Conservation (phyloP, 1,139 yeast genomes). For the Taphrina deformans region DNA sequence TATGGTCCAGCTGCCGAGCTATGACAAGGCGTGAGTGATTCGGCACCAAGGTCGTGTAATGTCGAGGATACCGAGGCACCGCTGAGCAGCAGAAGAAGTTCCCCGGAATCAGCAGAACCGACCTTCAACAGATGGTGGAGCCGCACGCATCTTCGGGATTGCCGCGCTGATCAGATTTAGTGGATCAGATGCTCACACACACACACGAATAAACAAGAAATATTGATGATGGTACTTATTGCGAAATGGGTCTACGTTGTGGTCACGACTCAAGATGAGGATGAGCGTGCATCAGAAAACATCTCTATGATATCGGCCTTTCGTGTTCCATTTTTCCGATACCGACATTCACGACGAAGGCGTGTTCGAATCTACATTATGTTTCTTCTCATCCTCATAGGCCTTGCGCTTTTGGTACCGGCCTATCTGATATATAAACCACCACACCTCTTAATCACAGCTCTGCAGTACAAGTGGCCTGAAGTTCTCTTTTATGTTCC, state of each 20-base stretch:
- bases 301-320: not conserved
- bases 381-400: not conserved
- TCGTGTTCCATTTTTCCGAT: not conserved
- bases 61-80: not conserved
- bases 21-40: too few species aligned
- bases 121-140: not conserved
- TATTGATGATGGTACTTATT: too few species aligned
- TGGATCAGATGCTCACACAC: not conserved
- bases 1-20: too few species aligned
- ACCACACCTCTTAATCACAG: conserved; percentile 7
- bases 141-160: not conserved
- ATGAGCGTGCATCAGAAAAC: too few species aligned
- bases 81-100: not conserved
- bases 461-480: conserved; percentile 14
- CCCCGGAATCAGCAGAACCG: not conserved
- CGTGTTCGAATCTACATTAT: conserved; percentile 6
- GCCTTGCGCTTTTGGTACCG: conserved; percentile 1
- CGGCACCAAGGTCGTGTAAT: too few species aligned
- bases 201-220: too few species aligned
- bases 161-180: not conserved
- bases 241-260: too few species aligned
- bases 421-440: conserved; percentile 22
- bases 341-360: not conserved
- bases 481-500: conserved; percentile 17
- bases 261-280: too few species aligned